phyloP scores from a whole-genome alignment of 192 early-diverging fungal genomes.

The Coemansia sp. region DNA sequence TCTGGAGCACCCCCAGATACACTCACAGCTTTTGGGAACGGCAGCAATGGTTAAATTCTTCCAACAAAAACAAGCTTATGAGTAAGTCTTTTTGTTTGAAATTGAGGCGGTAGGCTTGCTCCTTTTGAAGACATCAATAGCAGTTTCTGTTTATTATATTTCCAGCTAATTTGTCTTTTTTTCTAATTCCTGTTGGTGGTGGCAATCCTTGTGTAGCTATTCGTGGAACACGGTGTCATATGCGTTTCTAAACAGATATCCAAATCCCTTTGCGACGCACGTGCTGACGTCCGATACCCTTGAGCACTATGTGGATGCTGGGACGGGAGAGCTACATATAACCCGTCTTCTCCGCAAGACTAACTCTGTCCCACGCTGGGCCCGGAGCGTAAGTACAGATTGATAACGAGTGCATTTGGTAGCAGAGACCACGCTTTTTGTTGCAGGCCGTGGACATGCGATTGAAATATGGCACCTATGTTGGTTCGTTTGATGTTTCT shows the following conservation, averaged over 20 bases:
- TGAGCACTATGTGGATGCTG: constrained; percentile 76
- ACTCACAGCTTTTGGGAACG: neutral
- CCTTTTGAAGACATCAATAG: neutral
- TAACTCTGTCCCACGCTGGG: constrained; percentile 88
- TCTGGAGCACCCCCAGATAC: neutral
- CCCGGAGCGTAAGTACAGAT: constrained; percentile 46
- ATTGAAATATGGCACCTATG: neutral
- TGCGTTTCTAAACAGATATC: constrained; percentile 93
- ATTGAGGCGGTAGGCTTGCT: no score
- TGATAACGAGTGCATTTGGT: neutral
- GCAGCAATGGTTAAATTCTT: constrained; percentile 78
- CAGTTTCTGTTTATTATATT: neutral
- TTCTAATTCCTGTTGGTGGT: neutral
- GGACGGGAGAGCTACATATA: constrained; percentile 78
- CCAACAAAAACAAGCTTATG: constrained; percentile 74
- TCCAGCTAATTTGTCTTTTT: neutral
- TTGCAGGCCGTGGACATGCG: neutral
- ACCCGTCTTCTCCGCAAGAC: constrained; percentile 90
- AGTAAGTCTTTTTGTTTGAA: constrained; percentile 50
- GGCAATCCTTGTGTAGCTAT: constrained; percentile 39
- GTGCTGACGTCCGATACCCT: constrained; percentile 93
- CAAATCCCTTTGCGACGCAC: constrained; percentile 96
- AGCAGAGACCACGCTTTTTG: neutral
- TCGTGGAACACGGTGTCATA: constrained; percentile 83
- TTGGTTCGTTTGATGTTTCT: neutral